These are phyloP conservation scores for Skeletonema potamos DNA, from an alignment of 108 stramenopile species.

Conservation along the genomic window DNA sequence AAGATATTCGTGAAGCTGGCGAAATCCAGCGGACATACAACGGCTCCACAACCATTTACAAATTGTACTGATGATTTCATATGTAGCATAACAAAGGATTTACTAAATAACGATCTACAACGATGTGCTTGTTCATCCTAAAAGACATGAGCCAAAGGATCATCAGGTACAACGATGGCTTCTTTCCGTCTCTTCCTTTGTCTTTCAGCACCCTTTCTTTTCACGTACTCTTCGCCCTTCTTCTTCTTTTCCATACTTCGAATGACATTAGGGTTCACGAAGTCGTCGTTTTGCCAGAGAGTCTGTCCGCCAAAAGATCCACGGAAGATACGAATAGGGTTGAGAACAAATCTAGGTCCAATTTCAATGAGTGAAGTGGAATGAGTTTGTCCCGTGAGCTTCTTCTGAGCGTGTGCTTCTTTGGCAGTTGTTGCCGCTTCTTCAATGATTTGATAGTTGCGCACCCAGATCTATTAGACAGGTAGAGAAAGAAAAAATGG, in stretches of 20 bases:
- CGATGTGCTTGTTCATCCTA: no score
- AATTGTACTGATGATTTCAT: constrained; percentile 1
- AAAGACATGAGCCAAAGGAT: constrained; percentile 85
- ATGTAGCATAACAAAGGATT: background rate
- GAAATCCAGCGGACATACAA: constrained; percentile 57
- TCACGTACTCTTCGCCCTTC: constrained; percentile 77
- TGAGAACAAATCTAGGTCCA: constrained; percentile 97
- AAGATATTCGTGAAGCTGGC: constrained; percentile 68
- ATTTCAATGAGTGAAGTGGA: constrained; percentile 95
- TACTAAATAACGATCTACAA: constrained; percentile 19
- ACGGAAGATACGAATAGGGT: constrained; percentile 95
- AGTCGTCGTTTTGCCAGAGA: constrained; percentile 89
- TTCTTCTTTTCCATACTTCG: constrained; percentile 73
- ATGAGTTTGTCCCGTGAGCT: constrained; percentile 69
- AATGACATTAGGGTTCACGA: constrained; percentile 91
- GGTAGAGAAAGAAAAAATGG: constrained; percentile 8
- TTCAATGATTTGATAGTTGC: constrained; percentile 98
- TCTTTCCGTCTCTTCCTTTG: constrained; percentile 78
- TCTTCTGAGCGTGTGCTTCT: constrained; percentile 79
- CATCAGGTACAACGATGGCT: constrained; percentile 67
- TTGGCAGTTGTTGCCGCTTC: constrained; percentile 75
- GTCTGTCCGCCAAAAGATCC: constrained; percentile 99
- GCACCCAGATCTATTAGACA: constrained; percentile 91
- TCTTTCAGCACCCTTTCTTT: constrained; percentile 77
- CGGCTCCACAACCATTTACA: constrained; percentile 29